Base-by-base conservation (phyloP, 805 yeast species). In the Candida suzukii region DNA sequence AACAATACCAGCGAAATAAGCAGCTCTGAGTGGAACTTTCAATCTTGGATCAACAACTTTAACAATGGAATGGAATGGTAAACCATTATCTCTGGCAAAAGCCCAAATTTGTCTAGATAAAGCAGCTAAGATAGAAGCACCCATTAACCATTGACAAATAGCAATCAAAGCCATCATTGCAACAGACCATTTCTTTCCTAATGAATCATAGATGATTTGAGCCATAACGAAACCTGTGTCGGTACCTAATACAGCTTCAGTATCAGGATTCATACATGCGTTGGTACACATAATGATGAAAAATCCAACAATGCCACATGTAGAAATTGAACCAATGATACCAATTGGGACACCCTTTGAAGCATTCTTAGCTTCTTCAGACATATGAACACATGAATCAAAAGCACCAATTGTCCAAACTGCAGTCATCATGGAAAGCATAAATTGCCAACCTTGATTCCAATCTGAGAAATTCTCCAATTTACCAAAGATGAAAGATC, bases 331-430 rank as follows among this genome's bases (percentile, higher is more conserved):
- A 18, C 74, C 73, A 21, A 67, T 51, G 22, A 70, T 68, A 11
- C 74, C 75, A 20, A 57, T 50, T 12, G 75, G 74, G 17, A 50
- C 63, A 9, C 65, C 57, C 28, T 52, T 51, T 10, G 65, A 56
- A 10, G 74, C 69, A 45, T 65, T 56, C 26, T 52, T 54, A 28
- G 71, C 68, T 48, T 68, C 73, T 50, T 70, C 76, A 11, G 68
- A 57, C 66, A 70, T 67, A 53, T 70, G 75, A 37, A 70, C 66
- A 41, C 68, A 64, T 13, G 72, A 65, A 48, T 70, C 74, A 47
- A 69, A 70, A 1, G 71, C 68, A 20, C 74, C 73, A 49, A 70
- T 68, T 17, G 86, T 79, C 88, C 90, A 83, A 44, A 80, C 73
- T 1, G 80, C 78, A 1, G 87, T 80, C 76, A 78, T 71, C 48